Percentiles rank a stretch among this genome's conserved stretches.
phyloP scores from a whole-genome alignment of 805 yeast genomes.

The Ascoidea tarda region DNA sequence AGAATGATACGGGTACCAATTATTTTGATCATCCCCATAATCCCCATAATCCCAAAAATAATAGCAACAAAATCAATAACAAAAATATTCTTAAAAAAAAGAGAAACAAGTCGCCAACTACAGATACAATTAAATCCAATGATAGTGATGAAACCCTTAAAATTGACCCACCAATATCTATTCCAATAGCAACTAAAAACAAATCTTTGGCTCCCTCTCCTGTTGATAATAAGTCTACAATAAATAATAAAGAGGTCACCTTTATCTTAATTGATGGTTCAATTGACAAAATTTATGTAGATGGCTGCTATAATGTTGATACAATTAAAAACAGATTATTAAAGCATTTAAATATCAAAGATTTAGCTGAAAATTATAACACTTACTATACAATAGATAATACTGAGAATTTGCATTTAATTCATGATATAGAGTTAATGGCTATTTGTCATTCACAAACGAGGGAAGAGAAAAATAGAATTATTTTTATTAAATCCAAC shows the following conservation, averaged over 20 bases:
- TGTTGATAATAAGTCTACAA: not conserved
- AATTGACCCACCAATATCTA: no score
- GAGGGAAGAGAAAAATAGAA: not conserved
- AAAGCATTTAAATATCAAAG: slow-evolving; percentile 36
- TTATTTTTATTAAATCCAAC: no score
- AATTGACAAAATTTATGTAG: slow-evolving; percentile 50
- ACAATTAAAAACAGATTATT: slow-evolving; percentile 61
- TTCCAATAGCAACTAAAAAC: not conserved
- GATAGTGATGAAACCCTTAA: no score
- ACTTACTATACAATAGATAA: slow-evolving; percentile 38
- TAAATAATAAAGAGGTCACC: slow-evolving; percentile 30
- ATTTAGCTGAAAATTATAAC: slow-evolving; percentile 33
- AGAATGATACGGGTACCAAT: no score
- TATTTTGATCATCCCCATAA: no score
- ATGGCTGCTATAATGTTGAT: slow-evolving; percentile 71
- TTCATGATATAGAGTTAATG: not conserved
- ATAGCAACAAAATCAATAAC: not conserved
- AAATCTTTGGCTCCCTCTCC: not conserved
- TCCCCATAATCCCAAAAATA: no score
- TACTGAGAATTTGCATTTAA: slow-evolving; percentile 12
- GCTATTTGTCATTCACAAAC: not conserved
- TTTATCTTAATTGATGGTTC: slow-evolving; percentile 69
- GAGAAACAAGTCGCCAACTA: not conserved
- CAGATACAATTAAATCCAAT: not conserved
- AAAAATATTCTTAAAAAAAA: no score